Conservation (phyloP, 2,329 filamentous ascomycete species). For the Chaetomium olivaceum region DNA sequence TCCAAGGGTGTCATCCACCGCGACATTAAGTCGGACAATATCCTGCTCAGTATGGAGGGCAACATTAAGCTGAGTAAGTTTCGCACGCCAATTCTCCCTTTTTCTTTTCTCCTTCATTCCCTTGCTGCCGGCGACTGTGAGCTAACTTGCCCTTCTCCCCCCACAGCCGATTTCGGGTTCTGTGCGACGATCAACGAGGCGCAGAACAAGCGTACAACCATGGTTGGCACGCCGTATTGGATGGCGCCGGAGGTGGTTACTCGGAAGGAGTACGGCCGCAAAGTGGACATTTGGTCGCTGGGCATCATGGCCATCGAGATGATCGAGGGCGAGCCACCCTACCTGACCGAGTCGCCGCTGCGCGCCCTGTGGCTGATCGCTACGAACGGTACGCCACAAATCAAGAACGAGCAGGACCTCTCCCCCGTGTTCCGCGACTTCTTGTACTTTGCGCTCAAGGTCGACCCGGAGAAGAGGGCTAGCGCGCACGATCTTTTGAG, state of each 20-base stretch:
- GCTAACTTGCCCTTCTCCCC: slow-evolving; percentile 13
- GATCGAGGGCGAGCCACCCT: slow-evolving; percentile 98
- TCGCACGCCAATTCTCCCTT: neutral
- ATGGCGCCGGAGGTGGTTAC: slow-evolving; percentile 99
- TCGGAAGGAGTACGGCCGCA: slow-evolving; percentile 94
- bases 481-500: slow-evolving; percentile 90
- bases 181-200: slow-evolving; percentile 97
- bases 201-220: slow-evolving; percentile 95
- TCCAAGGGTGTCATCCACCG: slow-evolving; percentile 98
- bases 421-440: slow-evolving; percentile 87
- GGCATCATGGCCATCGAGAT: slow-evolving; percentile 99
- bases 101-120: slow-evolving; percentile 5
- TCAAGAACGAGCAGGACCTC: slow-evolving; percentile 88
- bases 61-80: slow-evolving; percentile 94
- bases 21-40: slow-evolving; percentile 99
- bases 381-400: slow-evolving; percentile 90
- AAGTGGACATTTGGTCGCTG: slow-evolving; percentile 97
- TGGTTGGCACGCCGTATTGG: slow-evolving; percentile 99
- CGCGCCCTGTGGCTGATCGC: slow-evolving; percentile 94
- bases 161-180: slow-evolving; percentile 90
- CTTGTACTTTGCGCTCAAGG: slow-evolving; percentile 87
- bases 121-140: neutral
- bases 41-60: slow-evolving; percentile 87
- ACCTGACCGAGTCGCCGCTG: slow-evolving; percentile 90
- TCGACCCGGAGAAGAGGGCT: slow-evolving; percentile 94